Percentiles rank a stretch among this genome's conserved stretches.
Evolutionary conservation across 305 asterid species (phyloP).

Genomic region (Plantago coronopus): DNA sequence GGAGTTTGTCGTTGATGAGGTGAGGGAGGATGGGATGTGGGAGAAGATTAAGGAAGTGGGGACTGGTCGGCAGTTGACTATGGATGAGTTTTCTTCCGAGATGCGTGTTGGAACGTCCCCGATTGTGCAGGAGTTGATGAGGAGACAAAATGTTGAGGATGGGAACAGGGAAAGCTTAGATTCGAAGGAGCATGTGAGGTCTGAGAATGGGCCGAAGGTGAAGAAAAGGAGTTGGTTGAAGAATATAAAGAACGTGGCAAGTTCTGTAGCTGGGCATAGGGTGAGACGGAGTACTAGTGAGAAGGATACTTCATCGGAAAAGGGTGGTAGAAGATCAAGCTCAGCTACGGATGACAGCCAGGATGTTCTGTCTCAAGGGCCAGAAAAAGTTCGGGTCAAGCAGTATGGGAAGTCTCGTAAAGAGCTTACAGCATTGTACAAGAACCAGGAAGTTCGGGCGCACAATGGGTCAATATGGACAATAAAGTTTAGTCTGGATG

Average conservation of each 20-base stretch:
- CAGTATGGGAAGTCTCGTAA: conserved; percentile 89
- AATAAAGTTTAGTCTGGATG: conserved; percentile 95
- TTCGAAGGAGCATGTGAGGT: conserved; percentile 48
- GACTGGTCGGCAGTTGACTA: conserved; percentile 83
- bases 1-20: conserved; percentile 93
- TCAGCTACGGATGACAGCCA: conserved; percentile 99
- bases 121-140: conserved; percentile 92
- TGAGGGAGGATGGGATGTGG: conserved; percentile 93
- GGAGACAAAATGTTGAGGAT: conserved; percentile 87
- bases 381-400: conserved; percentile 73
- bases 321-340: conserved; percentile 95
- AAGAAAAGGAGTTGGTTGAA: conserved; percentile 83
- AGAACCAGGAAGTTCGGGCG: conserved; percentile 90
- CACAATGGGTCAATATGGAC: conserved; percentile 97
- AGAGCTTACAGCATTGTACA: conserved; percentile 79
- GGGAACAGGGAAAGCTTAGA: conserved; percentile 56
- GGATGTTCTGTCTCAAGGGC: conserved; percentile 83
- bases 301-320: conserved; percentile 94
- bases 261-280: conserved; percentile 63
- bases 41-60: conserved; percentile 83
- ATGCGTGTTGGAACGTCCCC: conserved; percentile 97
- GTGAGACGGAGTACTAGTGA: conserved; percentile 88
- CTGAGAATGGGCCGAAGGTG: conserved; percentile 50
- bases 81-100: conserved; percentile 84
- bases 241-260: conserved; percentile 72